A percentile compares a stretch with the other conserved stretches of the same genome.
These are phyloP conservation scores for Lophium mytilinum DNA, from an alignment of 495 filamentous ascomycete genomes.

Conservation along the genomic window DNA sequence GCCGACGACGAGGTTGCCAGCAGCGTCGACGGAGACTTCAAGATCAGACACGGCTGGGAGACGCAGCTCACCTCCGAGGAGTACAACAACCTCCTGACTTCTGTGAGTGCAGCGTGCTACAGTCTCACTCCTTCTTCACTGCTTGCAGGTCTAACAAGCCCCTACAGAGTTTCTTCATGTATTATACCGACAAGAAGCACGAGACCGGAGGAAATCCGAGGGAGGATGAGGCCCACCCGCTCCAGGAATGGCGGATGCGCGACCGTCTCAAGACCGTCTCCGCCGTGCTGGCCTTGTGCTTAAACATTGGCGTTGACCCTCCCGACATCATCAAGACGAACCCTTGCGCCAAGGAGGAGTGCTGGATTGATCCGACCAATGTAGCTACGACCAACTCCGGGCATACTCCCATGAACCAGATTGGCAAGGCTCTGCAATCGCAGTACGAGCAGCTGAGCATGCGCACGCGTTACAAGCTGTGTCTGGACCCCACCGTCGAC, in stretches of 20 bases:
- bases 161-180: conserved; percentile 89
- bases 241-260: conserved; percentile 94
- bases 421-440: conserved; percentile 87
- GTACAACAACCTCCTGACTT: conserved; percentile 43
- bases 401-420: conserved; percentile 81
- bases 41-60: conserved; percentile 57
- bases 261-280: conserved; percentile 95
- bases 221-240: conserved; percentile 49
- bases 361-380: conserved; percentile 87
- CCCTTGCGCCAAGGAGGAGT: conserved; percentile 86
- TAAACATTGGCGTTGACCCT: conserved; percentile 96
- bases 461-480: conserved; percentile 91
- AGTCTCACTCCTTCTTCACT: too few relatives aligned
- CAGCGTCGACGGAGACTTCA: conserved; percentile 30
- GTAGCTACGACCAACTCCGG: conserved; percentile 50
- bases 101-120: conserved; percentile 36
- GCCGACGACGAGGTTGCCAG: conserved; percentile 18
- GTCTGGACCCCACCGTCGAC: conserved; percentile 90
- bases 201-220: conserved; percentile 93
- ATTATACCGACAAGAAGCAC: conserved; percentile 94
- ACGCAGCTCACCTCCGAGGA: conserved; percentile 62
- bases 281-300: conserved; percentile 83
- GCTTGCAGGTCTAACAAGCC: background rate
- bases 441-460: conserved; percentile 95
- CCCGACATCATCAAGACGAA: conserved; percentile 93